Base-by-base conservation (phyloP, 1,284 basidiomycete species). In the Tremellales sp. region DNA sequence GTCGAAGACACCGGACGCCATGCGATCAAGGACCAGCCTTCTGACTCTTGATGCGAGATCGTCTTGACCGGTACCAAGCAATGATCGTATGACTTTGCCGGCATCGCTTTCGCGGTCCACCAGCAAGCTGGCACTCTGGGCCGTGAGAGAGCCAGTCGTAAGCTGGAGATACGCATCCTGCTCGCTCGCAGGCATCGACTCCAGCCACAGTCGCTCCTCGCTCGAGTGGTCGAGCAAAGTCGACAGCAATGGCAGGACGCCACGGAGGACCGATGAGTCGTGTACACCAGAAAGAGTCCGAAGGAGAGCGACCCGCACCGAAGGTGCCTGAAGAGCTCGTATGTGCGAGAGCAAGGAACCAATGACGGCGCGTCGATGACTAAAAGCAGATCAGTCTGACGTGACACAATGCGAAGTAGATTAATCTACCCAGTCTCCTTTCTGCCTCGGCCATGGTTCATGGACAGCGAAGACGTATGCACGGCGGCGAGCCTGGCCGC, bases 331-430 rank as follows among this genome's bases (percentile, higher is more conserved):
- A 64, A 87, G 82, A 4, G 81, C 81, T 31, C 82, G 78, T 43
- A 86, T 78, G 68, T 97, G 94, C 2, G 92, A 94, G 13, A 89
- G 73, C 1, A 97, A 70, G 72, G 81, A 94, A 65, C 85, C 89
- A 31, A 90, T 66, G 41, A 92, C 76, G 11, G 83, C 81, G 53
- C 84, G 82, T 62, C 85, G 89, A 71, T 86, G 84, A 48, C 86
- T 89, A 49, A 35, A 31, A 31, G 29, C 29, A 15, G 8, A 8
- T 8, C 10, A 8, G 8, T 8, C 8, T 31, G 29, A 31, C 8
- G 29, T 31, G 15, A 31, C 10, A 31, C 29, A 8, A 8, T 31
- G n/a, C n/a, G 29, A 15, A 8, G 29, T 8, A 31, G 29, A 15
- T 8, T 2, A 17, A 73, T 81, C 55, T 61, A 89, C 84, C 80